Evolutionary conservation across 2,329 filamentous ascomycete species (phyloP).

Genomic region (Seiridium unicorne): DNA sequence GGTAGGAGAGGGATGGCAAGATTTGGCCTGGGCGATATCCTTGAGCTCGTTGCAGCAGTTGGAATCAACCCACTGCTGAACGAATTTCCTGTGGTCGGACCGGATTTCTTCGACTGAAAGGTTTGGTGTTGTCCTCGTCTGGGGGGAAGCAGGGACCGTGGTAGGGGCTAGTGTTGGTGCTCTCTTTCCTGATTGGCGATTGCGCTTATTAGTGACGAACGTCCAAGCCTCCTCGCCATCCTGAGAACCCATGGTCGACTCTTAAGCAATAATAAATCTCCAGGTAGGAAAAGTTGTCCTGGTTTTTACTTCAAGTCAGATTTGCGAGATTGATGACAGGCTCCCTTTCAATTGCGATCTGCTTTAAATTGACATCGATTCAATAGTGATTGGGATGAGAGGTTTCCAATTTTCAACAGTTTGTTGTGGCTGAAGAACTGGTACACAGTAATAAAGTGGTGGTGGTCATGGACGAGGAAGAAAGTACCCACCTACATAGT

Average conservation of each 20-base stretch:
- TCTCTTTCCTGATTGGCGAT: neutral
- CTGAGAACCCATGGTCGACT: neutral
- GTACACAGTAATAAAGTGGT: too few relatives aligned
- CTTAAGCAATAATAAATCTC: neutral
- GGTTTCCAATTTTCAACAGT: too few relatives aligned
- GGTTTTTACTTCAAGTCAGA: too few relatives aligned
- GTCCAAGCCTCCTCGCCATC: slow-evolving; percentile 3
- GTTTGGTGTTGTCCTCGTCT: slow-evolving; percentile 8
- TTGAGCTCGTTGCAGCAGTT: slow-evolving; percentile 30
- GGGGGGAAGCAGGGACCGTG: neutral
- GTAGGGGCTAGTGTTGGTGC: slow-evolving; percentile 5
- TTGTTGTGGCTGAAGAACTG: too few relatives aligned
- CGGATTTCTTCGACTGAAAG: slow-evolving; percentile 21
- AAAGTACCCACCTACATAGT: too few relatives aligned
- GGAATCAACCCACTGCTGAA: slow-evolving; percentile 23
- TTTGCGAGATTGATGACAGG: too few relatives aligned
- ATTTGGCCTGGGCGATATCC: slow-evolving; percentile 27
- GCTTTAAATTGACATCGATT: too few relatives aligned
- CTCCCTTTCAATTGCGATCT: too few relatives aligned
- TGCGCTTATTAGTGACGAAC: slow-evolving; percentile 2
- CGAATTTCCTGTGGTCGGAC: slow-evolving; percentile 19
- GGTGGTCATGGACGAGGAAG: too few relatives aligned
- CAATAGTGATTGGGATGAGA: too few relatives aligned
- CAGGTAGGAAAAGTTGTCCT: neutral
- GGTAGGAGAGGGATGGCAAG: slow-evolving; percentile 22